phyloP scores from a whole-genome alignment of 805 yeast species.

The Metschnikowia peoriensis region DNA sequence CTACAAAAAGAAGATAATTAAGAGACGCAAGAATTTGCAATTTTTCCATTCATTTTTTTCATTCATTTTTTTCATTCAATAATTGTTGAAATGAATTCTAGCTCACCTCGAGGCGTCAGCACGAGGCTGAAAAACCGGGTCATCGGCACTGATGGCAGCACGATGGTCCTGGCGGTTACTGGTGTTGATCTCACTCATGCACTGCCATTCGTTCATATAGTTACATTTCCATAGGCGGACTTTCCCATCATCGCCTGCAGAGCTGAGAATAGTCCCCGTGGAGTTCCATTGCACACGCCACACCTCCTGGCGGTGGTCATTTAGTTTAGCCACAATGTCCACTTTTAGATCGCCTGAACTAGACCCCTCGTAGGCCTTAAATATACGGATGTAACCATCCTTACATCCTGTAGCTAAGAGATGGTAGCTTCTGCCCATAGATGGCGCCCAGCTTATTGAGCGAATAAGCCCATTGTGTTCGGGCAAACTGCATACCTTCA shows the following conservation, averaged over 20 bases:
- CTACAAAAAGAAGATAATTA: not conserved
- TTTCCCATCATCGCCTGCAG: constrained; percentile 95
- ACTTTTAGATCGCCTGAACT: constrained; percentile 38
- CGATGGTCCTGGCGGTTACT: constrained; percentile 19
- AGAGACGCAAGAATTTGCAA: not conserved
- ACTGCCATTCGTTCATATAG: constrained; percentile 81
- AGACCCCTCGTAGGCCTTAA: constrained; percentile 57
- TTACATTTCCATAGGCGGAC: constrained; percentile 90
- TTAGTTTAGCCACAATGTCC: constrained; percentile 63
- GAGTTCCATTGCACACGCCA: constrained; percentile 97
- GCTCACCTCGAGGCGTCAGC: not conserved
- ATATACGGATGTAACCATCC: constrained; percentile 88
- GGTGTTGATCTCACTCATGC: constrained; percentile 67
- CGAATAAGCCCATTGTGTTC: constrained; percentile 87
- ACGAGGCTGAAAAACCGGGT: constrained; percentile 4
- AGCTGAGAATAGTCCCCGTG: constrained; percentile 88
- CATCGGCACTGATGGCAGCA: constrained; percentile 4
- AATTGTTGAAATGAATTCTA: too few species aligned
- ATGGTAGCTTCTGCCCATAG: constrained; percentile 88
- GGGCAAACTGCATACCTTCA: constrained; percentile 62
- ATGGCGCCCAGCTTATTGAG: constrained; percentile 94
- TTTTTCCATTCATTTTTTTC: not conserved
- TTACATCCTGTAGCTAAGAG: constrained; percentile 93
- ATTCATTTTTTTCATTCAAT: not conserved
- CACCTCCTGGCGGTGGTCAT: constrained; percentile 82